A percentile compares a stretch with the other conserved stretches of the same genome.
Evolutionary conservation across 768 basidiomycete genomes (phyloP).

Genomic region (Suillus variegatus): DNA sequence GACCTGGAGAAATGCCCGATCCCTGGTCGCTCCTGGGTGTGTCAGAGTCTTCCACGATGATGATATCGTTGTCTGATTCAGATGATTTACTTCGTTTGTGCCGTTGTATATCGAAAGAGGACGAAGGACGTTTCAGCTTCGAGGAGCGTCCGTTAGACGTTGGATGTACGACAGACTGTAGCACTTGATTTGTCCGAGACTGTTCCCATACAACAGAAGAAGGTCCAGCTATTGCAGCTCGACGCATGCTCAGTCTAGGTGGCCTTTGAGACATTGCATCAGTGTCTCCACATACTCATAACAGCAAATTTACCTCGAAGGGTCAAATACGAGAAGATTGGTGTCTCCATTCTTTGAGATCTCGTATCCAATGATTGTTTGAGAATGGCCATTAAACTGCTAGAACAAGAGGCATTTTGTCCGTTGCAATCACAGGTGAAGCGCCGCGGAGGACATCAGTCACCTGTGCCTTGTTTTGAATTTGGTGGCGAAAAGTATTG

Average conservation of each 20-base stretch:
- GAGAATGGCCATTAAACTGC: conserved; percentile 85
- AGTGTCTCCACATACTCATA: background rate
- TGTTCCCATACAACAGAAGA: conserved; percentile 9
- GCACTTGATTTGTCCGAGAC: conserved; percentile 16
- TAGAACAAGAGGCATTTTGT: conserved; percentile 81
- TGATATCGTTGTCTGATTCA: conserved; percentile 30
- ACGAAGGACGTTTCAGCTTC: conserved; percentile 25
- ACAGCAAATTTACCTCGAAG: conserved; percentile 51
- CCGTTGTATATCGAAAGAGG: conserved; percentile 27
- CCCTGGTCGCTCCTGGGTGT: conserved; percentile 8
- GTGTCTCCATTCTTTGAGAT: conserved; percentile 53
- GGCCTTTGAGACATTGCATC: background rate
- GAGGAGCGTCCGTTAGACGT: conserved; percentile 4
- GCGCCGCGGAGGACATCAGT: conserved; percentile 55
- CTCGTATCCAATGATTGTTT: conserved; percentile 85
- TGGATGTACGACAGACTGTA: conserved; percentile 12
- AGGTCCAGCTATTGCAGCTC: conserved; percentile 20
- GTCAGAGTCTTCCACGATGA: conserved; percentile 22
- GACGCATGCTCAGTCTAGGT: conserved; percentile 15
- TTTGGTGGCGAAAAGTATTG: conserved; percentile 59
- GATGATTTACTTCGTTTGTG: conserved; percentile 21
- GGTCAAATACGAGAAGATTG: conserved; percentile 79
- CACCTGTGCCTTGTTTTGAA: conserved; percentile 36
- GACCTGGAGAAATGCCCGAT: conserved; percentile 1
- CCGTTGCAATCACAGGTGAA: conserved; percentile 54